Conservation (phyloP, 495 filamentous ascomycete genomes). For the Hypoxylon fragiforme region DNA sequence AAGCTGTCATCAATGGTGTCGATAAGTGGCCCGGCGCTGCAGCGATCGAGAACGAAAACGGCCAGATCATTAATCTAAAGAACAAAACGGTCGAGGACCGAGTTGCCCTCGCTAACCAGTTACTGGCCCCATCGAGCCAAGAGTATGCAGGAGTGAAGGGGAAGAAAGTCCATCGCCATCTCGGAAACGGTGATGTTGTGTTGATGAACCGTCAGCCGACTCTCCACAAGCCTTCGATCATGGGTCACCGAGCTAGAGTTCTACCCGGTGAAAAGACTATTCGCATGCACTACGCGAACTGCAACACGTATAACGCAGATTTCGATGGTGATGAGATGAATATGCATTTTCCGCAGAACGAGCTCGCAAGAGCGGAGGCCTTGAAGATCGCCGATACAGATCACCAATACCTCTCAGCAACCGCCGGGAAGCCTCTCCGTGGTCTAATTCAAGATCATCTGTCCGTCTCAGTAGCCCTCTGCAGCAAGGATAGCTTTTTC, state of each 20-base stretch:
- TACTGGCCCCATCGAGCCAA: conserved; percentile 83
- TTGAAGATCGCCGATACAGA: conserved; percentile 92
- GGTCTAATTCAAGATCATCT: conserved; percentile 99
- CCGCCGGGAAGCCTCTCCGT: conserved; percentile 89
- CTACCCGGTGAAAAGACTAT: conserved; percentile 94
- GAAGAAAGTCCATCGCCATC: conserved; percentile 96
- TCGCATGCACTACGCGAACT: conserved; percentile 99
- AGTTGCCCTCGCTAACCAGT: conserved; percentile 82
- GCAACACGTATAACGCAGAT: conserved; percentile 99
- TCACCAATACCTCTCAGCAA: conserved; percentile 93
- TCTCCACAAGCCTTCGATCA: conserved; percentile 99
- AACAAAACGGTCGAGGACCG: conserved; percentile 85
- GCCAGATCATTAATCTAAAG: conserved; percentile 84
- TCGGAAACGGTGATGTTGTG: conserved; percentile 94
- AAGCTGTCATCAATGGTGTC: conserved; percentile 93
- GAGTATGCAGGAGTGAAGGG: conserved; percentile 75
- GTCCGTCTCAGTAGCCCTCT: conserved; percentile 88
- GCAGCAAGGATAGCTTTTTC: conserved; percentile 91
- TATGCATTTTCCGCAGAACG: conserved; percentile 99
- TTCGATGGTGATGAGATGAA: conserved; percentile 99
- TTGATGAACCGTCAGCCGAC: conserved; percentile 99
- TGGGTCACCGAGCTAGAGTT: conserved; percentile 93
- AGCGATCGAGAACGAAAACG: conserved; percentile 93
- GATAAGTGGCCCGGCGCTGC: conserved; percentile 93
- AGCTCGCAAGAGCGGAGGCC: conserved; percentile 89